A percentile compares a stretch with the other conserved stretches of the same genome.
Conservation (phyloP, 2,329 filamentous ascomycete genomes). For the Epichloe sp. region DNA sequence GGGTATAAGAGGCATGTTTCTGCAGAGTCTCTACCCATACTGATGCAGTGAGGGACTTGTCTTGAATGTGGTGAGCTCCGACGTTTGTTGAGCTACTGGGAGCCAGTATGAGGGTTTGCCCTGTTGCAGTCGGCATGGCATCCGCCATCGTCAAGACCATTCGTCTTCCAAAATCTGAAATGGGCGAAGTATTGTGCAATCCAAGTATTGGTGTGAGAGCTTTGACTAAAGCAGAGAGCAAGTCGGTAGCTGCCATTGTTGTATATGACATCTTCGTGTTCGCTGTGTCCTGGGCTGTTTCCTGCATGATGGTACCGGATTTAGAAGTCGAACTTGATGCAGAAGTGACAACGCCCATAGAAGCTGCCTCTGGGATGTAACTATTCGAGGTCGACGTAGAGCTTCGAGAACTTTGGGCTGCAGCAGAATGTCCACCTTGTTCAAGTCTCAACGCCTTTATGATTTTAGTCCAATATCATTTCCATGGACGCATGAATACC, state of each 20-base stretch:
- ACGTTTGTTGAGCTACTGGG: not conserved
- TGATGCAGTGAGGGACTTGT: not conserved
- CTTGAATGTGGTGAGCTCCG: not conserved
- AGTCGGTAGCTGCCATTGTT: not conserved
- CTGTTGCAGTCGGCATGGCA: not conserved
- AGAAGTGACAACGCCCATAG: not conserved
- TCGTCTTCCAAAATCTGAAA: not conserved
- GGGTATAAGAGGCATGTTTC: not conserved
- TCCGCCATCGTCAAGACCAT: not conserved
- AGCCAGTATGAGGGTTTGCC: not conserved
- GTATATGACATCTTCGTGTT: not conserved
- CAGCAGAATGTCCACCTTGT: not conserved
- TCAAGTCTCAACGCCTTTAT: not conserved
- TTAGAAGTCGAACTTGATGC: not conserved
- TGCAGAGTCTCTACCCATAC: not conserved
- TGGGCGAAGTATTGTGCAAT: not conserved
- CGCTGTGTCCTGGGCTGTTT: not conserved
- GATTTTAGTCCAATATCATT: not conserved
- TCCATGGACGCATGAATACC: not conserved
- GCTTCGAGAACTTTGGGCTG: not conserved
- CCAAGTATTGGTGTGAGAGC: conserved; percentile 5
- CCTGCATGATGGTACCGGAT: not conserved
- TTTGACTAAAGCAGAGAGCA: conserved; percentile 8
- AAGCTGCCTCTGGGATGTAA: not conserved
- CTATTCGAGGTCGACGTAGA: not conserved